A percentile compares a stretch with the other conserved stretches of the same genome.
Conservation (phyloP, 2,329 filamentous ascomycete genomes). For the Diaporthe sp. region DNA sequence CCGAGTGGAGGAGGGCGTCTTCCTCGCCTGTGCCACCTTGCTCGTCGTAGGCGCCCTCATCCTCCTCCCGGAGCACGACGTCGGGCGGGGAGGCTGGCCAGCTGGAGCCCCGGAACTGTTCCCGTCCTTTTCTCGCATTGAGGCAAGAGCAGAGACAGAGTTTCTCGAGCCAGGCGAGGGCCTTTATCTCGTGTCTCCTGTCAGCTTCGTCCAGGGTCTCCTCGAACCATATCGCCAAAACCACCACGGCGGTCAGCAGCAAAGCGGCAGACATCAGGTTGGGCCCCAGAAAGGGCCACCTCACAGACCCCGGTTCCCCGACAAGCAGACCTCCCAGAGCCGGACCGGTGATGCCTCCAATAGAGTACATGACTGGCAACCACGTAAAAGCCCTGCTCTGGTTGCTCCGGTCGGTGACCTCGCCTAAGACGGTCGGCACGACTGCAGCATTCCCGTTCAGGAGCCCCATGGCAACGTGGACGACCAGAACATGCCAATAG, state of each 20-base stretch:
- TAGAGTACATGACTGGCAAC: slow-evolving; percentile 93
- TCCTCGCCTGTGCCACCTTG: slow-evolving; percentile 34
- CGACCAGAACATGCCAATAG: slow-evolving; percentile 86
- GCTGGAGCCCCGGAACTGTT: slow-evolving; percentile 47
- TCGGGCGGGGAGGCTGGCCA: slow-evolving; percentile 41
- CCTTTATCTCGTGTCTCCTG: slow-evolving; percentile 39
- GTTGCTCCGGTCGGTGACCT: slow-evolving; percentile 95
- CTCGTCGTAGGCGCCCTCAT: slow-evolving; percentile 42
- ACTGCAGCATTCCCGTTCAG: slow-evolving; percentile 96
- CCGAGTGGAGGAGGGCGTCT: slow-evolving; percentile 32
- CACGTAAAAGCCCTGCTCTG: slow-evolving; percentile 95
- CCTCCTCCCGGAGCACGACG: slow-evolving; percentile 25
- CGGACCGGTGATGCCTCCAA: slow-evolving; percentile 93
- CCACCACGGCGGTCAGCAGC: slow-evolving; percentile 77
- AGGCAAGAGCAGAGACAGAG: slow-evolving; percentile 40
- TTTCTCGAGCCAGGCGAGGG: slow-evolving; percentile 49
- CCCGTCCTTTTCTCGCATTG: slow-evolving; percentile 41
- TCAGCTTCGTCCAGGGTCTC: slow-evolving; percentile 79
- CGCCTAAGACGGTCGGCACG: slow-evolving; percentile 92
- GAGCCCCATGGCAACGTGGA: slow-evolving; percentile 91
- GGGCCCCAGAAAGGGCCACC: slow-evolving; percentile 86
- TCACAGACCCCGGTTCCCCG: slow-evolving; percentile 68
- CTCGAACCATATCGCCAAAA: slow-evolving; percentile 85
- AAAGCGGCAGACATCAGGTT: slow-evolving; percentile 84
- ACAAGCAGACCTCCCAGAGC: slow-evolving; percentile 90